Evolutionary conservation across 257 asterid genomes (phyloP).

Genomic region (Solanum stenotomum): DNA sequence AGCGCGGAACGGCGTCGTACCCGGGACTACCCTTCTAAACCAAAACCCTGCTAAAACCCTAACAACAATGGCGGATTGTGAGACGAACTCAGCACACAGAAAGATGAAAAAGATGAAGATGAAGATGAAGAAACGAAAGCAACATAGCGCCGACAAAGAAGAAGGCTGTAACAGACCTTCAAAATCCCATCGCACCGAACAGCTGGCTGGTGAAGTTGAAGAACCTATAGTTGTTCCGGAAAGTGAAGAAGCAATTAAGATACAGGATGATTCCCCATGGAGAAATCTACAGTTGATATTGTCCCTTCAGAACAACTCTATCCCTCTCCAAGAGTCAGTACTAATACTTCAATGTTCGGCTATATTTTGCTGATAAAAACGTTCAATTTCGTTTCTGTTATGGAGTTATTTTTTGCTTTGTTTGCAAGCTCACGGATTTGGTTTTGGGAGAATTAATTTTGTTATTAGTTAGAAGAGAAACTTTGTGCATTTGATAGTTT

Average conservation of each 20-base stretch:
- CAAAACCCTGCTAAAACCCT: constrained; percentile 12
- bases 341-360: not conserved
- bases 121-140: constrained; percentile 49
- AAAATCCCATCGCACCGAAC: constrained; percentile 23
- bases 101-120: constrained; percentile 11
- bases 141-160: constrained; percentile 13
- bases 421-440: not conserved
- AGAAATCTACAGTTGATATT: constrained; percentile 51
- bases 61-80: constrained; percentile 22
- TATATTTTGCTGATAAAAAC: not conserved
- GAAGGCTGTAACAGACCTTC: constrained; percentile 9
- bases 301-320: constrained; percentile 43
- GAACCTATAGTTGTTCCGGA: not conserved
- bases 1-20: not conserved
- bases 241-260: constrained; percentile 3
- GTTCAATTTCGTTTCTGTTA: not conserved
- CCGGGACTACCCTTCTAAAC: not conserved
- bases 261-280: constrained; percentile 45
- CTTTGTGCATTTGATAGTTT: not conserved
- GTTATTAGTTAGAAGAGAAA: not conserved
- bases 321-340: constrained; percentile 31
- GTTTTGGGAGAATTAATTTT: not conserved
- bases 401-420: not conserved
- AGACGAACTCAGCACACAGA: not conserved
- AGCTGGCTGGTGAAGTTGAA: not conserved